A percentile compares a stretch with the other conserved stretches of the same genome.
Conservation (phyloP, 768 basidiomycete species). For the Leccinum obscurum region DNA sequence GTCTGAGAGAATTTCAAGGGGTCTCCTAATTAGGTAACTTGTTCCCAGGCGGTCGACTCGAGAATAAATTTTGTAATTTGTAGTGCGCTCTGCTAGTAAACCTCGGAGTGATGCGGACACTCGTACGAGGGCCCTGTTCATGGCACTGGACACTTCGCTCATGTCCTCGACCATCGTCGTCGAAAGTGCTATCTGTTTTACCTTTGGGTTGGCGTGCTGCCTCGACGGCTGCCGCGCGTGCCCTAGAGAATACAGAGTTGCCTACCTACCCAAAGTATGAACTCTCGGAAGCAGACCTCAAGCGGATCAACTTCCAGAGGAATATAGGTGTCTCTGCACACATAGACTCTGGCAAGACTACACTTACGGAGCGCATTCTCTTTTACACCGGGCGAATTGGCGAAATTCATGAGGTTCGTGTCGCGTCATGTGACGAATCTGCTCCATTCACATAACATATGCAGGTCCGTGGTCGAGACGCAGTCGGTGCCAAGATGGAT, state of each 20-base stretch:
- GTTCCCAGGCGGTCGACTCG: background rate
- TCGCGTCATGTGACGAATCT: background rate
- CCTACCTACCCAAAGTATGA: conserved; percentile 39
- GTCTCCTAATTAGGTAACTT: conserved; percentile 1
- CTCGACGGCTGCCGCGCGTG: conserved; percentile 41
- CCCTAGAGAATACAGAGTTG: conserved; percentile 1
- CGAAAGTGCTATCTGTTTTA: background rate
- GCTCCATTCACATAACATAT: background rate
- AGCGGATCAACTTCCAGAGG: conserved; percentile 71
- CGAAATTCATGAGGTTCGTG: conserved; percentile 91
- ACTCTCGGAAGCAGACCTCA: conserved; percentile 64
- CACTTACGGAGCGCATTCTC: conserved; percentile 91
- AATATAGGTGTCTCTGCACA: conserved; percentile 97
- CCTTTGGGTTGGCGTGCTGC: conserved; percentile 37
- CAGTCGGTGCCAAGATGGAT: conserved; percentile 99
- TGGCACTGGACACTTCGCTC: conserved; percentile 28
- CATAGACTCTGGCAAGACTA: conserved; percentile 98
- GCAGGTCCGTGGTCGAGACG: conserved; percentile 89
- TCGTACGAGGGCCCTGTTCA: conserved; percentile 27
- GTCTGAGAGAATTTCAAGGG: background rate
- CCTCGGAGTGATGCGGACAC: conserved; percentile 24
- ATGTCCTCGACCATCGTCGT: conserved; percentile 10
- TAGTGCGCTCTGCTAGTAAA: no score
- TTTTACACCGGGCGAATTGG: conserved; percentile 96
- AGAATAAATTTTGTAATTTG: conserved; percentile 9